Evolutionary conservation across 1,284 basidiomycete genomes (phyloP).

Genomic region (Vanrija sp.): DNA sequence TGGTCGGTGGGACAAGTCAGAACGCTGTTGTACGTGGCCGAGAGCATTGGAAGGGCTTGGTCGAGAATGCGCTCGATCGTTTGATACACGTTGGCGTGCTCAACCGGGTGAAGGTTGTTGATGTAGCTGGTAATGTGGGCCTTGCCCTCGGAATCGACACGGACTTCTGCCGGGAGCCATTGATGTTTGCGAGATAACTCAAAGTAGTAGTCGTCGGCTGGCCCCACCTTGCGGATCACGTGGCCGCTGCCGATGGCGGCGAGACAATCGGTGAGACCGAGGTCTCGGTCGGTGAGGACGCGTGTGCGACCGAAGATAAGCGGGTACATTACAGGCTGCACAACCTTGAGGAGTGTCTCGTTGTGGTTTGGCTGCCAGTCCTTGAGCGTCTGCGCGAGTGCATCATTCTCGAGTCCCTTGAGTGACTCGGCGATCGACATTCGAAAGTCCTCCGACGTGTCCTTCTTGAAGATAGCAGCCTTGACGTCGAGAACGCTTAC

Average conservation of each 20-base stretch:
- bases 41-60: not conserved
- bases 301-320: constrained; percentile 6
- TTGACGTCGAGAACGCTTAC: not conserved
- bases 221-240: not conserved
- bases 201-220: not conserved
- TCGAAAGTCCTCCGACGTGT: not conserved
- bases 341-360: constrained; percentile 8
- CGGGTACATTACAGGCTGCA: constrained; percentile 6
- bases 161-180: constrained; percentile 15
- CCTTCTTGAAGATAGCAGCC: constrained; percentile 3
- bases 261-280: not conserved
- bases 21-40: constrained; percentile 4
- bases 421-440: not conserved
- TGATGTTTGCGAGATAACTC: constrained; percentile 9
- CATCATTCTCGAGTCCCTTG: not conserved
- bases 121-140: constrained; percentile 4
- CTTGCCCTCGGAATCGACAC: not conserved
- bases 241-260: constrained; percentile 3
- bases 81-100: constrained; percentile 1
- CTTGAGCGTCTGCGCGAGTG: not conserved
- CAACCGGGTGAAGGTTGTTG: constrained; percentile 11
- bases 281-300: not conserved
- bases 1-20: not conserved
- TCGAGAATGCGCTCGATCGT: constrained; percentile 4
- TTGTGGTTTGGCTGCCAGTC: constrained; percentile 8